Percentiles rank a stretch among this genome's conserved stretches.
Conservation (phyloP, 202 grass and related monocot species). For the Schoenoplectus tabernaemontani region DNA sequence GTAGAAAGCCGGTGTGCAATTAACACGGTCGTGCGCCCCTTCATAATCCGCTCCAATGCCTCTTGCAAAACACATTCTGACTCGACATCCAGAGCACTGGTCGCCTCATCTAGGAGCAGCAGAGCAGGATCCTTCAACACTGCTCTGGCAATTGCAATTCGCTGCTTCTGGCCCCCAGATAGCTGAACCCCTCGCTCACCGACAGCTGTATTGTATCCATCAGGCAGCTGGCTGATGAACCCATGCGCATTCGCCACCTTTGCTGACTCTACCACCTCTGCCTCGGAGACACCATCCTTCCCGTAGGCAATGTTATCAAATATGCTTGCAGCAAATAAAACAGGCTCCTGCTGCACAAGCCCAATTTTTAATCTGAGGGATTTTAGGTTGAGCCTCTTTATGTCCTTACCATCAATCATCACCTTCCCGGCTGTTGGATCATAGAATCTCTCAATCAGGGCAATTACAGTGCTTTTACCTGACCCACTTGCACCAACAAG, state of each 20-base stretch:
- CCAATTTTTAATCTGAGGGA: background rate
- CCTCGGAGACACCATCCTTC: slow-evolving; percentile 49
- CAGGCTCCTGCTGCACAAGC: slow-evolving; percentile 32
- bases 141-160: background rate
- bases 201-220: background rate
- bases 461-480: slow-evolving; percentile 36
- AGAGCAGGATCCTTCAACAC: background rate
- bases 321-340: slow-evolving; percentile 63
- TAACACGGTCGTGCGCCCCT: background rate
- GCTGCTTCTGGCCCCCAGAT: background rate
- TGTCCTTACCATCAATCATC: slow-evolving; percentile 34
- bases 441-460: slow-evolving; percentile 28
- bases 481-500: slow-evolving; percentile 63
- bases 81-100: background rate
- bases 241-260: slow-evolving; percentile 21
- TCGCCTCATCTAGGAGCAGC: background rate
- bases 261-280: slow-evolving; percentile 49
- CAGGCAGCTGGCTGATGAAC: slow-evolving; percentile 1
- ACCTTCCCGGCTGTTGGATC: slow-evolving; percentile 69
- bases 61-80: background rate
- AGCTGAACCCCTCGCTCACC: background rate
- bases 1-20: background rate
- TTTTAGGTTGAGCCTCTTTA: background rate
- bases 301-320: slow-evolving; percentile 80
- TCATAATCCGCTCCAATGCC: slow-evolving; percentile 3